phyloP scores from a whole-genome alignment of 2,329 filamentous ascomycete genomes.

The Cordyceps sp. region DNA sequence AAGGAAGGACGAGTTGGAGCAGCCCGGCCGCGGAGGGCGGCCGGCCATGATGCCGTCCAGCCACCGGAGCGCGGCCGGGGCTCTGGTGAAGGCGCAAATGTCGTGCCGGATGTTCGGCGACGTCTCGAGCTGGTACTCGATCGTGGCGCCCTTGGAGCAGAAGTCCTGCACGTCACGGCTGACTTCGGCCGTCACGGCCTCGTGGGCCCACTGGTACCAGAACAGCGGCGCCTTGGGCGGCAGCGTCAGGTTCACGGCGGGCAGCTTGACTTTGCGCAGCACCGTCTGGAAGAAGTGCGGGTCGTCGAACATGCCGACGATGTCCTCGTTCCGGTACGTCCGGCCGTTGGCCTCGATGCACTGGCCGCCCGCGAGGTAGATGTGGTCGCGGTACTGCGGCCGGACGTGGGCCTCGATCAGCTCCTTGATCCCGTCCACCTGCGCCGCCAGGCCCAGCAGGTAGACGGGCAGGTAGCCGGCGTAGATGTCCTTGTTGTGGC shows the following conservation, averaged over 20 bases:
- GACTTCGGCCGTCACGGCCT: neutral
- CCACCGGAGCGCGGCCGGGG: neutral
- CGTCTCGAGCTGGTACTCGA: neutral
- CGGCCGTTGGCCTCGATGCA: neutral
- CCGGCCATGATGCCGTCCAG: no score
- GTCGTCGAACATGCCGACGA: neutral
- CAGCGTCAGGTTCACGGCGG: neutral
- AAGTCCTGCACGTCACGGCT: neutral
- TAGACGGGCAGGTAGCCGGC: constrained; percentile 8
- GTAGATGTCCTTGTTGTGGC: constrained; percentile 4
- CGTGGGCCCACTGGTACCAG: neutral
- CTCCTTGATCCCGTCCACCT: constrained; percentile 6
- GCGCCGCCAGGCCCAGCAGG: constrained; percentile 8
- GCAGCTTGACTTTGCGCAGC: neutral
- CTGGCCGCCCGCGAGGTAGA: neutral
- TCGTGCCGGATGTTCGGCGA: neutral
- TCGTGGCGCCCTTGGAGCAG: neutral
- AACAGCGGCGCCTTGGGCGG: neutral
- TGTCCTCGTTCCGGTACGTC: neutral
- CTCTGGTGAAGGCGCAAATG: neutral
- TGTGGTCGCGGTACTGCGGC: constrained; percentile 3
- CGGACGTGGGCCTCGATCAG: constrained; percentile 6
- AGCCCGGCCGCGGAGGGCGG: no score
- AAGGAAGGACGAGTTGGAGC: no score
- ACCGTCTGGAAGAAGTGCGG: neutral